Evolutionary conservation across 768 basidiomycete species (phyloP).

Genomic region (Gyrodon lividus): DNA sequence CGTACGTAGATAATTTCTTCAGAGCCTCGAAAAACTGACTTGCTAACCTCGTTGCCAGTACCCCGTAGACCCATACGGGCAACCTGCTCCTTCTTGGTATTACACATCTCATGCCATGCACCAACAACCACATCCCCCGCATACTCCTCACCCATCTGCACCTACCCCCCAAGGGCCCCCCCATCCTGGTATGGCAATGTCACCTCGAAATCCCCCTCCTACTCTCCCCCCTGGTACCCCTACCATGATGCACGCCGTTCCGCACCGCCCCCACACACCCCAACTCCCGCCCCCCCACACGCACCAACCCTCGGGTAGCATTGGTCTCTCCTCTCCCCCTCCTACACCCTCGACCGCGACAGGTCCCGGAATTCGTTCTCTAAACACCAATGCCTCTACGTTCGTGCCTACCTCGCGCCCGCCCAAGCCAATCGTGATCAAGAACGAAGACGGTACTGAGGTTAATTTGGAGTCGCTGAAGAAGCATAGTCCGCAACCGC

Average conservation of each 20-base stretch:
- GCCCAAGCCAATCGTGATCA: conserved; percentile 52
- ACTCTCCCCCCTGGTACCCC: conserved; percentile 65
- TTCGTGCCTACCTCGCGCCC: conserved; percentile 58
- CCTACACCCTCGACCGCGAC: conserved; percentile 61
- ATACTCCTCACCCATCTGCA: conserved; percentile 40
- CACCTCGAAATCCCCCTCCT: conserved; percentile 60
- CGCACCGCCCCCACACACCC: conserved; percentile 43
- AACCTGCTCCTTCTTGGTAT: conserved; percentile 36
- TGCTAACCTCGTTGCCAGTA: conserved; percentile 34
- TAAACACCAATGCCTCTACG: conserved; percentile 62
- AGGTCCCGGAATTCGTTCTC: conserved; percentile 38
- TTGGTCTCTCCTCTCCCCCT: conserved; percentile 56
- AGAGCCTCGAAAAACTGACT: background rate
- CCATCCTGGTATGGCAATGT: conserved; percentile 59
- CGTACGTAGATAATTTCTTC: conserved; percentile 41
- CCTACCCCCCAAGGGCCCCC: conserved; percentile 41
- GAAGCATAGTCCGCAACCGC: conserved; percentile 43
- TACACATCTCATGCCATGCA: conserved; percentile 35
- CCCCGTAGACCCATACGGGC: conserved; percentile 49
- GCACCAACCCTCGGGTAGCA: conserved; percentile 45
- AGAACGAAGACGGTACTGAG: conserved; percentile 63
- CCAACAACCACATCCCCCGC: conserved; percentile 45
- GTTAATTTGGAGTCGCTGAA: conserved; percentile 57
- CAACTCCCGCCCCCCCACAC: conserved; percentile 45
- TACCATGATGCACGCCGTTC: conserved; percentile 59